These are phyloP conservation scores for Colletotrichum truncatum DNA, from an alignment of 2,329 filamentous ascomycete genomes.

Conservation along the genomic window DNA sequence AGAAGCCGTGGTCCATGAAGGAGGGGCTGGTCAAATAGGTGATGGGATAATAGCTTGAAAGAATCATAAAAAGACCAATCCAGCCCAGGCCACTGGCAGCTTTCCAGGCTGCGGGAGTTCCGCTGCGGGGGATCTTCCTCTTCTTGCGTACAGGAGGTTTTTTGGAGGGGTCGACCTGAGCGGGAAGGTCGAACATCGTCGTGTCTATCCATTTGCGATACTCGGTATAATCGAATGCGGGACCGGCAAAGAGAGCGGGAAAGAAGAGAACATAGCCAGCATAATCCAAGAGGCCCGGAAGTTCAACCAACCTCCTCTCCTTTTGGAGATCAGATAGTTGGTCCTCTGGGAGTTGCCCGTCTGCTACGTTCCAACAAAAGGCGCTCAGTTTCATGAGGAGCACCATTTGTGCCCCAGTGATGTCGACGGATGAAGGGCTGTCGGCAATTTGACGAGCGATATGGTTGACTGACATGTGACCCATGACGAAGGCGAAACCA, in stretches of 20 bases:
- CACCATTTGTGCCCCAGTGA: constrained; percentile 98
- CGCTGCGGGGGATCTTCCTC: constrained; percentile 91
- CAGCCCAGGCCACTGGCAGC: constrained; percentile 77
- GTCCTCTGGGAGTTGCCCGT: constrained; percentile 81
- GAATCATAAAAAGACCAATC: constrained; percentile 80
- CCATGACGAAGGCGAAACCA: constrained; percentile 93
- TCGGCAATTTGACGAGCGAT: constrained; percentile 80
- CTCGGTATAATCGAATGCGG: constrained; percentile 93
- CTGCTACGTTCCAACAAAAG: constrained; percentile 98
- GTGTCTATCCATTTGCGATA: constrained; percentile 94
- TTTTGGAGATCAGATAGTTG: constrained; percentile 89
- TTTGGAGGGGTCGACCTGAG: constrained; percentile 83
- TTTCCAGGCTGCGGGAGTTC: constrained; percentile 84
- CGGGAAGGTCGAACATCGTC: constrained; percentile 89
- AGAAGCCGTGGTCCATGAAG: constrained; percentile 74
- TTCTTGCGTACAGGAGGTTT: constrained; percentile 88
- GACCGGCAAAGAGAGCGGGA: constrained; percentile 87
- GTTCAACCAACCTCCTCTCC: constrained; percentile 77
- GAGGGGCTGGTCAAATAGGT: constrained; percentile 70
- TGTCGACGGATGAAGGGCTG: constrained; percentile 76
- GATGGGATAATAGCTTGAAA: constrained; percentile 73
- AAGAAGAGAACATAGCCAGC: constrained; percentile 95
- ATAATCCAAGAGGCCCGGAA: constrained; percentile 84
- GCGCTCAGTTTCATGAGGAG: constrained; percentile 96
- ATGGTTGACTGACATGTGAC: constrained; percentile 92